Base-by-base conservation (phyloP, 371 early-diverging fungal species). In the Lichtheimia ornata region DNA sequence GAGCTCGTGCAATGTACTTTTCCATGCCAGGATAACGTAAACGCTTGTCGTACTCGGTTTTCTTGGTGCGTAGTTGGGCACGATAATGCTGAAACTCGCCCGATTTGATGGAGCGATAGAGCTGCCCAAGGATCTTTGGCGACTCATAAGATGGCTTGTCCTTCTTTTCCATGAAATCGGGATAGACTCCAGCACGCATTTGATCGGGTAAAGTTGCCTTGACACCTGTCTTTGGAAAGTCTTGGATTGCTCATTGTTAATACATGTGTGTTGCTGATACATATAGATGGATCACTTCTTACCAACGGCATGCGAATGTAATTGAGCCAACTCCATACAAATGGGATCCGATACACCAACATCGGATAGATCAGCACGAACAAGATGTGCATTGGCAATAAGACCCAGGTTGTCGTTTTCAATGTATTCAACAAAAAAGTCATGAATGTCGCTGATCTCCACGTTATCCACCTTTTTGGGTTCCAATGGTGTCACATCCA, bases 141-240 rank as follows among this genome's bases (percentile, higher is more conserved):
- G 87, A 86, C 3, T 0, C 1, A 61, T 90, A 90, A 2, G 72
- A 53, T 18, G 51, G 43, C 30, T 80, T 79, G 27, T 63, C 62
- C 0, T 61, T 56, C 50, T 85, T 85, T 41, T 69, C 57, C 69
- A 69, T 69, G 27, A 61, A 69, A 51, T 69, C 69, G 1, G 69
- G 69, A 14, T 58, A 69, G 2, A 12, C 30, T 11, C n/a, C 43
- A 0, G 53, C 22, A 14, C 58, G 50, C 5, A 72, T 56, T 25
- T 63, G 61, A 4, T 50, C 27, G 5, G 61, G 63, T 20, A 83
- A 45, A 3, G 13, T 28, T 5, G 84, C 87, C 1, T 86, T 77
- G 28, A 67, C 72, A 0, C 93, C 91, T 18, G 87, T 84, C 68
- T 90, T 90, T 4, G 88, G 80, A 54, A 88, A 93, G 60, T 91